Evolutionary conservation across 1,139 yeast genomes (phyloP).

Genomic region (Scheffersomyces lignicola): DNA sequence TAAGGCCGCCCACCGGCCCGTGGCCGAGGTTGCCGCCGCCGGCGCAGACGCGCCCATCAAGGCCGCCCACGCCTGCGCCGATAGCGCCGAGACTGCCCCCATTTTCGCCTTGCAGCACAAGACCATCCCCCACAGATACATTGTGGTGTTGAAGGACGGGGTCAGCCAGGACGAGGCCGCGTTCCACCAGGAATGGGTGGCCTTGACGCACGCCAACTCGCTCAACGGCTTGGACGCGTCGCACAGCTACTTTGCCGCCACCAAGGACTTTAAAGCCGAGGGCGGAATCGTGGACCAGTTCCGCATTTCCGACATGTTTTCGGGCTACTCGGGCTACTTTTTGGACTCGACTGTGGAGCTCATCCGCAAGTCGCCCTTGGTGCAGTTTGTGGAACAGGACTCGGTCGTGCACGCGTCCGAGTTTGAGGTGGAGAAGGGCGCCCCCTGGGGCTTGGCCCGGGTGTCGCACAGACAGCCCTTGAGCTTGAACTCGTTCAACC

Average conservation of each 20-base stretch:
- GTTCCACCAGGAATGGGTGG: conserved; percentile 67
- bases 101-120: conserved; percentile 34
- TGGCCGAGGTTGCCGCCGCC: not conserved
- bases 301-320: conserved; percentile 51
- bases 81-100: conserved; percentile 16
- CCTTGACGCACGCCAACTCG: conserved; percentile 37
- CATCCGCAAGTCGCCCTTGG: conserved; percentile 71
- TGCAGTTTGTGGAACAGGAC: conserved; percentile 77
- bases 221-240: conserved; percentile 26
- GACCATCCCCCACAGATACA: conserved; percentile 73
- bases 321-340: conserved; percentile 77
- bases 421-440: conserved; percentile 69
- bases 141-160: conserved; percentile 67
- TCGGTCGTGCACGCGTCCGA: conserved; percentile 70
- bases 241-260: conserved; percentile 43
- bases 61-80: conserved; percentile 16
- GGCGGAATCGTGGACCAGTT: conserved; percentile 68
- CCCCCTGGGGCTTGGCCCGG: conserved; percentile 97
- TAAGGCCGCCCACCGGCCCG: not conserved
- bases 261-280: conserved; percentile 27
- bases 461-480: conserved; percentile 81
- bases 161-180: conserved; percentile 50
- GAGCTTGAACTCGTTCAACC: conserved; percentile 77
- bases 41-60: conserved; percentile 10
- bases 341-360: conserved; percentile 67